A percentile compares a stretch with the other conserved stretches of the same genome.
Evolutionary conservation across 1,284 basidiomycete genomes (phyloP).

Genomic region (Trichosporon sp.): DNA sequence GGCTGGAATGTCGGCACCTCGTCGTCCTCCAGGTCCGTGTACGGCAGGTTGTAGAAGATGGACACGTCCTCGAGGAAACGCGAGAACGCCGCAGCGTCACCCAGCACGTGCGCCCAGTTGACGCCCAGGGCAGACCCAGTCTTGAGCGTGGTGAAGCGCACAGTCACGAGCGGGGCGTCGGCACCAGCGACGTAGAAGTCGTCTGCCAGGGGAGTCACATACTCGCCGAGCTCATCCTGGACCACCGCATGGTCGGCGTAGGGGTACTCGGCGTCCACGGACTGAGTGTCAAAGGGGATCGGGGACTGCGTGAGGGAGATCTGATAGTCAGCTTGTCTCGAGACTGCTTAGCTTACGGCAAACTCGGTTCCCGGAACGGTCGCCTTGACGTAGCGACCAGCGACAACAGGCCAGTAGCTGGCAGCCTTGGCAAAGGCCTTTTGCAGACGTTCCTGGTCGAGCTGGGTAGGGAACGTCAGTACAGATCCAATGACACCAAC

Average conservation of each 20-base stretch:
- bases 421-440: conserved; percentile 19
- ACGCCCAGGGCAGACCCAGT: conserved; percentile 22
- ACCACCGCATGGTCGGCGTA: conserved; percentile 16
- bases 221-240: conserved; percentile 17
- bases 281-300: conserved; percentile 26
- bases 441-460: conserved; percentile 20
- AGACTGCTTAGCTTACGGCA: conserved; percentile 9
- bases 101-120: conserved; percentile 23
- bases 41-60: conserved; percentile 22
- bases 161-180: conserved; percentile 19
- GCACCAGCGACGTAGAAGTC: conserved; percentile 18
- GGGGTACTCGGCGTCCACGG: conserved; percentile 14
- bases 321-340: conserved; percentile 8
- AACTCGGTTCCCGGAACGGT: conserved; percentile 12
- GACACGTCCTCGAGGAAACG: conserved; percentile 24
- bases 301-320: conserved; percentile 25
- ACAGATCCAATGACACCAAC: conserved; percentile 17
- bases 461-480: conserved; percentile 22
- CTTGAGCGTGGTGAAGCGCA: conserved; percentile 20
- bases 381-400: conserved; percentile 21
- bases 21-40: conserved; percentile 14
- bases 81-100: conserved; percentile 19
- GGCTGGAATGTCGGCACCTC: conserved; percentile 21
- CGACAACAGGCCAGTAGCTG: conserved; percentile 22
- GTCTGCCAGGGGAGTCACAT: conserved; percentile 14